These are phyloP conservation scores for Pleodorina starrii DNA, from an alignment of 139 green algal species.

Conservation along the genomic window DNA sequence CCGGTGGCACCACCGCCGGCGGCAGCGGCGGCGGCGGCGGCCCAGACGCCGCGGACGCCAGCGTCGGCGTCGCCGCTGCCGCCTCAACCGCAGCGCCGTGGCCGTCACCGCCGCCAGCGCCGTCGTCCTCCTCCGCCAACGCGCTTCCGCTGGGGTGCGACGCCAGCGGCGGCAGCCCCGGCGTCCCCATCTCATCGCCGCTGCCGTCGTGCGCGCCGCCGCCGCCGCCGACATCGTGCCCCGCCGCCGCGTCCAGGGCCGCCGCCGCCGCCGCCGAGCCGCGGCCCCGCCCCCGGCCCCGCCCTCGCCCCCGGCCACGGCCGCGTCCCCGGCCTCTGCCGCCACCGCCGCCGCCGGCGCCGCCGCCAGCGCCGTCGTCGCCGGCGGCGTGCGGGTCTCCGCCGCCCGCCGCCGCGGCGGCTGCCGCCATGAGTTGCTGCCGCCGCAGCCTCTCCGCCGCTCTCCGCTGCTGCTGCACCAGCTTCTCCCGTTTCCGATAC, in stretches of 20 bases:
- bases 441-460: conserved; percentile 45
- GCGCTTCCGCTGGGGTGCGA: neutral
- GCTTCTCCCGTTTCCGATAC: conserved; percentile 54
- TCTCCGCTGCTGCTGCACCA: conserved; percentile 29
- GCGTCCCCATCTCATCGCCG: conserved; percentile 13
- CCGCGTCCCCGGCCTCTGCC: conserved; percentile 13
- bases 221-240: neutral
- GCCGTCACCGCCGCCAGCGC: neutral
- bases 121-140: neutral
- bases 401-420: conserved; percentile 20
- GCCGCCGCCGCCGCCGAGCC: neutral
- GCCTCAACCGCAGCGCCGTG: neutral
- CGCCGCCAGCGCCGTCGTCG: neutral
- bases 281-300: conserved; percentile 5
- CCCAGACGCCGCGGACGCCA: neutral
- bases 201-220: neutral
- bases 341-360: neutral
- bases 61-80: neutral
- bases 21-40: neutral
- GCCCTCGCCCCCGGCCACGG: conserved; percentile 1
- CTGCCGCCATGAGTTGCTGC: conserved; percentile 34
- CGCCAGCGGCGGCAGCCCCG: neutral
- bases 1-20: neutral
- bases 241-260: neutral
- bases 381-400: neutral